phyloP scores from a whole-genome alignment of 495 filamentous ascomycete genomes.

The Daldinia caldariorum region DNA sequence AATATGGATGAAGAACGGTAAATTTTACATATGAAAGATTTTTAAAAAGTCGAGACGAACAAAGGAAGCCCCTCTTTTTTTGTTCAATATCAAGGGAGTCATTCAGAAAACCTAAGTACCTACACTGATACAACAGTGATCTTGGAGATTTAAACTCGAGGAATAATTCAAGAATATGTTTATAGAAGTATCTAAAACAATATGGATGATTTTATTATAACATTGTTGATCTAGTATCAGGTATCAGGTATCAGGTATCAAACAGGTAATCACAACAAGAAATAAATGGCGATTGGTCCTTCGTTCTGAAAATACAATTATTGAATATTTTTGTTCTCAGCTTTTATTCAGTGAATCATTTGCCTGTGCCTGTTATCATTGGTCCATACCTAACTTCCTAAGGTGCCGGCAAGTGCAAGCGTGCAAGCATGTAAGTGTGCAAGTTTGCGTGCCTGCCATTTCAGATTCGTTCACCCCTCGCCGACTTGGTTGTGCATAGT shows the following conservation, averaged over 20 bases:
- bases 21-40: not conserved
- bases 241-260: too few species aligned
- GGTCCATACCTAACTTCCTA: not conserved
- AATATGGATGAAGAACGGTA: not conserved
- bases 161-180: not conserved
- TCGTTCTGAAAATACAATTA: not conserved
- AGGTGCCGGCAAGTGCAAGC: not conserved
- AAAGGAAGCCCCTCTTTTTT: not conserved
- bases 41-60: not conserved
- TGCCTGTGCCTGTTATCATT: not conserved
- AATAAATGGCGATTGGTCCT: not conserved
- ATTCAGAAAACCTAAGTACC: not conserved
- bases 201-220: not conserved
- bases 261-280: not conserved
- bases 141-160: not conserved
- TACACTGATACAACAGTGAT: not conserved
- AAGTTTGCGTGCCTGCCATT: not conserved
- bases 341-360: not conserved
- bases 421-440: too few species aligned
- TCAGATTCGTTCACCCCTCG: not conserved
- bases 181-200: not conserved
- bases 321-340: not conserved
- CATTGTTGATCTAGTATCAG: not conserved
- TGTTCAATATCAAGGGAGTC: not conserved
- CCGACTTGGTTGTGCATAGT: slow-evolving; percentile 2